Conservation (phyloP, 1,139 yeast genomes). For the Magnusiomyces starmeri region DNA sequence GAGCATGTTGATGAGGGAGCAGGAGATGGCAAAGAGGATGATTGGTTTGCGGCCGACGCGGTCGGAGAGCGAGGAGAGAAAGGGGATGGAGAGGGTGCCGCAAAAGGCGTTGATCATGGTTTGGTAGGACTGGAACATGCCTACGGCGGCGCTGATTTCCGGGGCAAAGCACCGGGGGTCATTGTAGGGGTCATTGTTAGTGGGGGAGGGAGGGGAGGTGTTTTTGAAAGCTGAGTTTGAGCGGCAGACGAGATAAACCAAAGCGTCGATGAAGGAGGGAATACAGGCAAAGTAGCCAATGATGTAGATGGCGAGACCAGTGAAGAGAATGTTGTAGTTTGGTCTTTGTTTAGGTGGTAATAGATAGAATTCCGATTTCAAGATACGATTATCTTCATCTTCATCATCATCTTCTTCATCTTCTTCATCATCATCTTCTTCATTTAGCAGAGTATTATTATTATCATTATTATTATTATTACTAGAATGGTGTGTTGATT, state of each 20-base stretch:
- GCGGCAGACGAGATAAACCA: slow-evolving; percentile 24
- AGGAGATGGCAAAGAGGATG: slow-evolving; percentile 28
- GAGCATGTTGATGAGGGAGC: slow-evolving; percentile 29
- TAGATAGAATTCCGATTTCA: slow-evolving; percentile 11
- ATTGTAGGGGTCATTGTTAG: neutral
- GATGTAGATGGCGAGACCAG: slow-evolving; percentile 17
- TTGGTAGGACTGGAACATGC: slow-evolving; percentile 25
- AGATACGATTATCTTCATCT: neutral
- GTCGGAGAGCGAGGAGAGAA: slow-evolving; percentile 58
- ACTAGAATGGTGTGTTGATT: no score
- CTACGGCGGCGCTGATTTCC: slow-evolving; percentile 25
- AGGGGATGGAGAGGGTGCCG: slow-evolving; percentile 24
- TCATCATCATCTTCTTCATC: neutral
- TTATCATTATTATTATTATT: no score
- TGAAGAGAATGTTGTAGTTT: slow-evolving; percentile 16
- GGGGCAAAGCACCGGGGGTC: slow-evolving; percentile 26
- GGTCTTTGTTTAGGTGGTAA: slow-evolving; percentile 19
- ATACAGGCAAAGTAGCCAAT: slow-evolving; percentile 21
- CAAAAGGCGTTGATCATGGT: slow-evolving; percentile 21
- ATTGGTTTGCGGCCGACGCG: slow-evolving; percentile 53
- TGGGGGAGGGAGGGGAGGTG: neutral
- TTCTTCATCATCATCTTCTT: neutral
- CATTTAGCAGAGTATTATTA: no score
- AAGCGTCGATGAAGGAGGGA: slow-evolving; percentile 24
- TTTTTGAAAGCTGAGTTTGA: slow-evolving; percentile 14